Conservation (phyloP, 2,329 filamentous ascomycete genomes). For the Pseudocercospora musae region DNA sequence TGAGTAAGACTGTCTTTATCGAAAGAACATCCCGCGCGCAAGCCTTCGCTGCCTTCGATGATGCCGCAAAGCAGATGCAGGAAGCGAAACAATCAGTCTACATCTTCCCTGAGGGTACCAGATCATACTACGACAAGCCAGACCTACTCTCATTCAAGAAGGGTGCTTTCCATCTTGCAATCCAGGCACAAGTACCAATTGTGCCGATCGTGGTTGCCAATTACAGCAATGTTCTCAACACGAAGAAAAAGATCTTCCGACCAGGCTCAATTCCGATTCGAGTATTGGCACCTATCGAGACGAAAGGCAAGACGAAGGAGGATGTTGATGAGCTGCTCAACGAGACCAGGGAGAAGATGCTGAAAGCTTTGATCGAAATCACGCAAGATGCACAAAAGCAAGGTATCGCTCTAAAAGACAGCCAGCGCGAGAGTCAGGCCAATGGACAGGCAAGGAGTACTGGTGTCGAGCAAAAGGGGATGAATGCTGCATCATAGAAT, state of each 20-base stretch:
- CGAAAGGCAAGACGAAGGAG: conserved; percentile 65
- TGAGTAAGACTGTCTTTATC: conserved; percentile 91
- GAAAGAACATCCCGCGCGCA: conserved; percentile 81
- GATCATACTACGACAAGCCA: conserved; percentile 81
- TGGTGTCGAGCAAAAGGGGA: conserved; percentile 16
- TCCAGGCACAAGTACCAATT: conserved; percentile 90
- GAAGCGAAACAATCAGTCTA: conserved; percentile 65
- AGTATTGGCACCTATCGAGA: conserved; percentile 81
- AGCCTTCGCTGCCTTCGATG: conserved; percentile 79
- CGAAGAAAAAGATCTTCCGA: conserved; percentile 43
- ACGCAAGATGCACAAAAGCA: conserved; percentile 30
- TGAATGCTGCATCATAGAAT: conserved; percentile 18
- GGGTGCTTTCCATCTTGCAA: conserved; percentile 92
- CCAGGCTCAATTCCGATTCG: conserved; percentile 54
- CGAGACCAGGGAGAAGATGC: conserved; percentile 70
- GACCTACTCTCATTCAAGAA: conserved; percentile 95
- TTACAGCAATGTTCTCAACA: conserved; percentile 47
- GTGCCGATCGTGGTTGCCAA: conserved; percentile 67
- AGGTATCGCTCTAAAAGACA: conserved; percentile 21
- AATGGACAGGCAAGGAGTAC: conserved; percentile 16
- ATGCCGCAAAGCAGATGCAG: conserved; percentile 77
- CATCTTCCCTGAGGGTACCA: conserved; percentile 89
- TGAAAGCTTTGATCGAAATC: conserved; percentile 54
- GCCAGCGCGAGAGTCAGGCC: conserved; percentile 4
- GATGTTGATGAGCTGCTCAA: conserved; percentile 74